phyloP scores from a whole-genome alignment of 2,329 filamentous ascomycete genomes.

The Calonectria naviculata region DNA sequence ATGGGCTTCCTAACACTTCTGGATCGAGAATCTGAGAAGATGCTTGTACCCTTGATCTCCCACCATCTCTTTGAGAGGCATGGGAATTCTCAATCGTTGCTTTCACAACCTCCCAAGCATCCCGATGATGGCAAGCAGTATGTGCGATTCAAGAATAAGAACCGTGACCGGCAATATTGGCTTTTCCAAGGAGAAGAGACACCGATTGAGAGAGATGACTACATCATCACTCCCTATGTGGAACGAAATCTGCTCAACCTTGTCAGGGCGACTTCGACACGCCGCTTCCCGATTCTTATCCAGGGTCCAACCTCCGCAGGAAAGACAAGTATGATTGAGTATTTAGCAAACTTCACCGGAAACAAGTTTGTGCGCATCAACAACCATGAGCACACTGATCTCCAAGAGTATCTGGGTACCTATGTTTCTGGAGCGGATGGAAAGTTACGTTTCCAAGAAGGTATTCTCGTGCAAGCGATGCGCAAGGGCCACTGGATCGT shows the following conservation, averaged over 20 bases:
- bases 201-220: conserved; percentile 80
- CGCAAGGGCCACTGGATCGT: conserved; percentile 98
- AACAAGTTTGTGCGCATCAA: conserved; percentile 99
- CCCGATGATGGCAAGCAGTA: conserved; percentile 82
- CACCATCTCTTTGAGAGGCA: conserved; percentile 81
- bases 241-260: conserved; percentile 95
- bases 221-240: conserved; percentile 96
- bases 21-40: conserved; percentile 81
- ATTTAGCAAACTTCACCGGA: conserved; percentile 94
- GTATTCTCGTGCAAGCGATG: conserved; percentile 90
- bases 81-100: conserved; percentile 74
- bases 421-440: conserved; percentile 91
- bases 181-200: conserved; percentile 79
- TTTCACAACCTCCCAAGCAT: conserved; percentile 81
- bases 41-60: conserved; percentile 83
- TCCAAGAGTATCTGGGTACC: conserved; percentile 97
- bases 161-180: conserved; percentile 83
- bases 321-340: conserved; percentile 99
- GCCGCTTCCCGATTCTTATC: conserved; percentile 91
- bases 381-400: conserved; percentile 98
- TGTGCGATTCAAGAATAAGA: conserved; percentile 78
- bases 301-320: conserved; percentile 97
- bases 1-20: conserved; percentile 98
- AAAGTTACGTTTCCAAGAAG: conserved; percentile 90
- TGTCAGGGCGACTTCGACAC: conserved; percentile 91